phyloP scores from a whole-genome alignment of 768 basidiomycete species.

The Tricholomella constricta region DNA sequence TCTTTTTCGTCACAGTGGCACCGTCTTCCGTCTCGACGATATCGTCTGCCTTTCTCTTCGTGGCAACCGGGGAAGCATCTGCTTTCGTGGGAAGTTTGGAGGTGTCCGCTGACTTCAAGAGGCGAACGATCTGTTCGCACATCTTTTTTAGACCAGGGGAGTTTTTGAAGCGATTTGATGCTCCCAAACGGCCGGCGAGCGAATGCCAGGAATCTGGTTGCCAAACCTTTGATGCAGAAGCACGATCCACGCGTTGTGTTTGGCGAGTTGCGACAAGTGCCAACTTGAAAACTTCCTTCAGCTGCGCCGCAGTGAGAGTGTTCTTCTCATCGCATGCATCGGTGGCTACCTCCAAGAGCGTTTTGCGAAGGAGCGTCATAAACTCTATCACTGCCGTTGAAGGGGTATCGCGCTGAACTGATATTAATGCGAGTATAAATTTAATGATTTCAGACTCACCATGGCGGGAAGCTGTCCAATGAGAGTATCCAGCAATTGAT shows the following conservation, averaged over 20 bases:
- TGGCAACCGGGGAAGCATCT: constrained; percentile 10
- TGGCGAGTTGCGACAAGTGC: constrained; percentile 66
- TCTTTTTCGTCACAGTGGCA: constrained; percentile 27
- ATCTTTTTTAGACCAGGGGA: constrained; percentile 61
- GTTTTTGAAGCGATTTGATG: constrained; percentile 61
- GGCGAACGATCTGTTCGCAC: constrained; percentile 60
- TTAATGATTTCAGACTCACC: constrained; percentile 34
- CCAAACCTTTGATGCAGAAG: constrained; percentile 51
- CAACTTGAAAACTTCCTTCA: constrained; percentile 81
- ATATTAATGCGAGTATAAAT: constrained; percentile 5
- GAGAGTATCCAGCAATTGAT: constrained; percentile 70
- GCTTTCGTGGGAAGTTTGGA: constrained; percentile 16
- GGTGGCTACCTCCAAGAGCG: constrained; percentile 49
- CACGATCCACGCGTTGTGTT: constrained; percentile 48
- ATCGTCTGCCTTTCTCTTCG: constrained; percentile 45
- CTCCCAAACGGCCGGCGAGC: constrained; percentile 47
- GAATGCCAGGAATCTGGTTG: constrained; percentile 55
- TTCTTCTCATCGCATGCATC: constrained; percentile 49
- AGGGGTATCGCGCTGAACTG: constrained; percentile 23
- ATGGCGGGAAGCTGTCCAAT: constrained; percentile 52
- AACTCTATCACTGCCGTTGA: constrained; percentile 47
- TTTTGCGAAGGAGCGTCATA: constrained; percentile 50
- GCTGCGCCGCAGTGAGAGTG: constrained; percentile 57
- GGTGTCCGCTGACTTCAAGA: constrained; percentile 18
- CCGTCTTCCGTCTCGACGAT: constrained; percentile 21